Conservation (phyloP, 2,329 filamentous ascomycete genomes). For the Mariannaea sp. region DNA sequence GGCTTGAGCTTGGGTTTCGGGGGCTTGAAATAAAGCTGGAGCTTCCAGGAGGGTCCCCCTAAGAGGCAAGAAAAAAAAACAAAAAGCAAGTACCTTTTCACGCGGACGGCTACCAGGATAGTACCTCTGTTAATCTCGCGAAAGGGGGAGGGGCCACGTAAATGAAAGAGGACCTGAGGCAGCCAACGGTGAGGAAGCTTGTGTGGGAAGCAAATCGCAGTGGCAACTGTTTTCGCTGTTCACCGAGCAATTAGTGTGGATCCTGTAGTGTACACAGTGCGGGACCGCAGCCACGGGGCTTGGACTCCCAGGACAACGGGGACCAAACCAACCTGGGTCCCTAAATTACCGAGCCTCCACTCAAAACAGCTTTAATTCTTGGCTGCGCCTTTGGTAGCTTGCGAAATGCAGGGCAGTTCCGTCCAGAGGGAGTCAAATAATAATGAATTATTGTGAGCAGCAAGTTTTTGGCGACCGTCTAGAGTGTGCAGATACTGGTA, state of each 20-base stretch:
- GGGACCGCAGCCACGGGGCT: slow-evolving; percentile 2
- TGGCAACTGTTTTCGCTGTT: slow-evolving; percentile 35
- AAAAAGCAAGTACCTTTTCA: slow-evolving; percentile 29
- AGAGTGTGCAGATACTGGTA: too few relatives aligned
- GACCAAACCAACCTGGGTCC: slow-evolving; percentile 26
- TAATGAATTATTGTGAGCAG: too few relatives aligned
- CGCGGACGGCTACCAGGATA: slow-evolving; percentile 11
- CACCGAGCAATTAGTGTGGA: slow-evolving; percentile 33
- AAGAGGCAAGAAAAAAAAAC: too few relatives aligned
- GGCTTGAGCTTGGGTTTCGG: not conserved
- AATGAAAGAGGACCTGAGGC: slow-evolving; percentile 35
- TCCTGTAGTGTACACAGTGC: slow-evolving; percentile 22
- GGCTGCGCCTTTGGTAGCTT: slow-evolving; percentile 10
- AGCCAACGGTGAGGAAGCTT: slow-evolving; percentile 29
- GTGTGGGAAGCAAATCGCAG: slow-evolving; percentile 30
- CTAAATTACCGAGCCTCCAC: slow-evolving; percentile 37
- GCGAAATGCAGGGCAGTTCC: not conserved
- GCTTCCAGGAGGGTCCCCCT: too few relatives aligned
- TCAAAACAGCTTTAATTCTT: slow-evolving; percentile 25
- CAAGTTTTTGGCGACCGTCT: too few relatives aligned
- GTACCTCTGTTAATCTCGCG: slow-evolving; percentile 24
- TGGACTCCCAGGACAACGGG: not conserved
- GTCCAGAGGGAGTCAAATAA: too few relatives aligned
- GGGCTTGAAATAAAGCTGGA: slow-evolving; percentile 5
- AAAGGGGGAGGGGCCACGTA: slow-evolving; percentile 19